Percentiles rank a stretch among this genome's conserved stretches.
Evolutionary conservation across 2,329 filamentous ascomycete species (phyloP).

Genomic region (Trichoderma sp.): DNA sequence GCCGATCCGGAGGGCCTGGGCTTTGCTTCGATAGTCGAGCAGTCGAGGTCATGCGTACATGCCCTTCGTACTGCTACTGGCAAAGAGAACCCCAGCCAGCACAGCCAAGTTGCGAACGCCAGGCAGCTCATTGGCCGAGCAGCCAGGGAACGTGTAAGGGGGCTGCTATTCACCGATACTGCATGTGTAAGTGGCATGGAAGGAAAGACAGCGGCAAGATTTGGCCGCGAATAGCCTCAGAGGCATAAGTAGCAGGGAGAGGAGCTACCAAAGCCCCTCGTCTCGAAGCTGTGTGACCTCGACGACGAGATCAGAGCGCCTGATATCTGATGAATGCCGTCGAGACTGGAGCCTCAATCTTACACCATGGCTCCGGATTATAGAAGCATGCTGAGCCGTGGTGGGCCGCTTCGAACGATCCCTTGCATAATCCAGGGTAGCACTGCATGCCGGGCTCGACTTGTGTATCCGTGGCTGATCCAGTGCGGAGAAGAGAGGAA

Average conservation of each 20-base stretch:
- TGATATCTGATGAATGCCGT: background rate
- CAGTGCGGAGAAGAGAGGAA: background rate
- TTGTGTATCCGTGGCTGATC: background rate
- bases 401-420: background rate
- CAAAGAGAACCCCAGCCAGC: background rate
- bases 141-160: conserved; percentile 1
- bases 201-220: background rate
- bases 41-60: conserved; percentile 20
- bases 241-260: background rate
- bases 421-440: conserved; percentile 18
- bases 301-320: background rate
- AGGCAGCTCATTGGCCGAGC: conserved; percentile 6
- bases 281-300: background rate
- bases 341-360: background rate
- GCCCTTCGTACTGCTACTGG: background rate
- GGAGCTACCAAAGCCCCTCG: background rate
- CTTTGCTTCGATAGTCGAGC: background rate
- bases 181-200: background rate
- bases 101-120: background rate
- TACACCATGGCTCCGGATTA: background rate
- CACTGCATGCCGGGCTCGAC: background rate
- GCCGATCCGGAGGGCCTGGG: conserved; percentile 10
- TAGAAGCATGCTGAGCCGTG: background rate
- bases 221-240: background rate
- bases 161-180: conserved; percentile 16